phyloP scores from a whole-genome alignment of 345 rosid species.

The Raphanus sativus region DNA sequence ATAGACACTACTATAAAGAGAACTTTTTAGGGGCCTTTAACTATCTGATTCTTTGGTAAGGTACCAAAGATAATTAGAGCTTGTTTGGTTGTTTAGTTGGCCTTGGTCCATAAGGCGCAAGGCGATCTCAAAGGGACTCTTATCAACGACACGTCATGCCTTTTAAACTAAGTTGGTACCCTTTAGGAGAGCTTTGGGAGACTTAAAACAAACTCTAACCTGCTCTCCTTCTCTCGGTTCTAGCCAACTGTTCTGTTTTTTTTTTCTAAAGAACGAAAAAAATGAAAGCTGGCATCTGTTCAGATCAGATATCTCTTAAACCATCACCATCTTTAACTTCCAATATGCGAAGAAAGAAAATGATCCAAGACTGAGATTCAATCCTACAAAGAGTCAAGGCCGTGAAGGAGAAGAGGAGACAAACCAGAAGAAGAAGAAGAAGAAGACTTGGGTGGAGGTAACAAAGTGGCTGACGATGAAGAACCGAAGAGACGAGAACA shows the following conservation, averaged over 20 bases:
- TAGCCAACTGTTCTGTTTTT: background rate
- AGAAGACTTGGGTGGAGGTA: constrained; percentile 42
- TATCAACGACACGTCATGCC: no score
- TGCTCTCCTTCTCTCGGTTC: background rate
- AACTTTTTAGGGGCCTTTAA: no score
- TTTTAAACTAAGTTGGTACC: no score
- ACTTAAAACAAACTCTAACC: no score
- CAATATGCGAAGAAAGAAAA: background rate
- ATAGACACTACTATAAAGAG: background rate
- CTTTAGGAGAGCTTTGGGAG: no score
- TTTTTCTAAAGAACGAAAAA: background rate
- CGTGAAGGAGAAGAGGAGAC: background rate
- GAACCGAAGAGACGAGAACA: constrained; percentile 60
- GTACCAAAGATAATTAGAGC: no score
- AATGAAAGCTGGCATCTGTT: no score
- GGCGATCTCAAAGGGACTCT: no score
- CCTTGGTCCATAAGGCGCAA: no score
- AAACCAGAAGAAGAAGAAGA: constrained; percentile 49
- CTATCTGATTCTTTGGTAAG: no score
- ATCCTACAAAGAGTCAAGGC: background rate
- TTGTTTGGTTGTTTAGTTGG: no score
- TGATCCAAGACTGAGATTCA: background rate
- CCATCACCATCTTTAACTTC: background rate
- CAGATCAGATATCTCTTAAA: background rate
- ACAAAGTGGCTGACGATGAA: constrained; percentile 45